Evolutionary conservation across 1,139 yeast genomes (phyloP), one percentile per base, ranked within the genome.

Genomic region (Geotrichum macrosporum): DNA sequence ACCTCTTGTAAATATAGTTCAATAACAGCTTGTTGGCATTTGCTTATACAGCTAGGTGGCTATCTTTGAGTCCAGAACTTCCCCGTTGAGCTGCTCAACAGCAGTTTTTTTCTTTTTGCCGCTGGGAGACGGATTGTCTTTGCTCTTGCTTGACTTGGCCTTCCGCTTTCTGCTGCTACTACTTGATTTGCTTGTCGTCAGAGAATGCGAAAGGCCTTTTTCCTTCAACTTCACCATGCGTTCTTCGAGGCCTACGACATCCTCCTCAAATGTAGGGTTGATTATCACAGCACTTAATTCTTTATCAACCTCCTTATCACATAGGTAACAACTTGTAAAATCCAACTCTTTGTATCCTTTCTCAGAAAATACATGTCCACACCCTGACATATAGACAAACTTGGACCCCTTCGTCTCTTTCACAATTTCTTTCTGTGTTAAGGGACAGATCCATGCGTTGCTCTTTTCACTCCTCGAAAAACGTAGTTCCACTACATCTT

Each of bases 351-450:
- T 33, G 36, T 48, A 29, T 13, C 74, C 68, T n/a, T 64, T 64
- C 26, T 65, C 67, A 1, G 76, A 67, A 52, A 76, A 62, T 1
- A 72, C 75, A 59, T 80, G 80, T 0, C 83, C 83, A 56, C 84
- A 79, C 10, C 69, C 71, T 0, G 69, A 75, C 5, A 76, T 54
- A 57, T 78, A 78, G 2, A 71, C 71, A 50, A 74, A 70, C 58
- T 64, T 64, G 9, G 66, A 57, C 1, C 68, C 61, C 3, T 62
- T 58, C n/a, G 62, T 59, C 34, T 53, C 64, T 52, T 48, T 69
- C 61, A 52, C 48, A 26, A 70, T 61, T 6, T 61, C 64, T 48
- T 70, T 69, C 13, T 68, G 65, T 0, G 76, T 74, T 15, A 80
- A 63, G 0, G 82, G 79, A 57, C 94, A 84, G 20, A 68, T 64